Conservation (phyloP, 2,329 filamentous ascomycete species). For the Grosmannia penicillata region DNA sequence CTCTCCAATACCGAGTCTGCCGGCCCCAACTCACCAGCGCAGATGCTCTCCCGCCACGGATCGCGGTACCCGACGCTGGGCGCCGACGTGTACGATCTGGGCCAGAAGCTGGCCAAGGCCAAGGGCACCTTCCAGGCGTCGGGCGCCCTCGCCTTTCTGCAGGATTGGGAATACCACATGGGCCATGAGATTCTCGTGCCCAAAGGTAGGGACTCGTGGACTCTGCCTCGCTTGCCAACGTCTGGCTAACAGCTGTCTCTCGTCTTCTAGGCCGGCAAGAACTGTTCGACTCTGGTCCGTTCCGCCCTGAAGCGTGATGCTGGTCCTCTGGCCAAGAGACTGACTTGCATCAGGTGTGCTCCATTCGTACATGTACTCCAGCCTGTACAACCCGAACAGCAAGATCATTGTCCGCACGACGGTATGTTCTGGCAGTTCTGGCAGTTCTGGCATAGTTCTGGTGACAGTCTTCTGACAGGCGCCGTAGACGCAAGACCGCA, state of each 20-base stretch:
- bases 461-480: not conserved
- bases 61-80: slow-evolving; percentile 55
- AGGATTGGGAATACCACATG: slow-evolving; percentile 53
- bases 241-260: not conserved
- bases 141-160: slow-evolving; percentile 49
- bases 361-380: slow-evolving; percentile 59
- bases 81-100: slow-evolving; percentile 38
- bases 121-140: slow-evolving; percentile 37
- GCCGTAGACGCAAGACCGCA: slow-evolving; percentile 53
- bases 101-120: slow-evolving; percentile 40
- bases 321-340: not conserved
- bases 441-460: not conserved
- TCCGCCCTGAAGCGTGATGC: not conserved
- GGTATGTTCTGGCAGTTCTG: slow-evolving; percentile 15
- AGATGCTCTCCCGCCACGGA: slow-evolving; percentile 62
- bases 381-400: slow-evolving; percentile 54
- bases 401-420: slow-evolving; percentile 64
- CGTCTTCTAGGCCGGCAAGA: slow-evolving; percentile 43
- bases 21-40: slow-evolving; percentile 7
- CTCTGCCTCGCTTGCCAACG: not conserved
- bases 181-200: slow-evolving; percentile 60
- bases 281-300: slow-evolving; percentile 46
- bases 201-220: slow-evolving; percentile 26
- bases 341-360: slow-evolving; percentile 33
- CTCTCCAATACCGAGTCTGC: too few relatives aligned